Evolutionary conservation across 345 rosid species (phyloP).

Genomic region (Lepidium didymum): DNA sequence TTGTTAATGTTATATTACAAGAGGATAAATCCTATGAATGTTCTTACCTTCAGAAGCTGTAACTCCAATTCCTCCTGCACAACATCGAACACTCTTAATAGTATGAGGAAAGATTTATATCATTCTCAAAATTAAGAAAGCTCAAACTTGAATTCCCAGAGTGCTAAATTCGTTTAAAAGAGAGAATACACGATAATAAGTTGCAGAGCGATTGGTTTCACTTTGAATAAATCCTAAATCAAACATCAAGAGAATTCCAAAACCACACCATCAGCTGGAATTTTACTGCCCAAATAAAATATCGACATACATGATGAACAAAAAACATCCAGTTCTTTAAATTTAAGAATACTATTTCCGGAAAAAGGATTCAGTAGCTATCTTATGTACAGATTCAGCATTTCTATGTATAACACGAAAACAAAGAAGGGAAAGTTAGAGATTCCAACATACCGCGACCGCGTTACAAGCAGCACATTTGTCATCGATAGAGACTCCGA

Average conservation of each 20-base stretch:
- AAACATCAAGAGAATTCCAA: neutral
- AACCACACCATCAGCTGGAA: neutral
- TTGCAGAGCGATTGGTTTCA: neutral
- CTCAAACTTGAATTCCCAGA: neutral
- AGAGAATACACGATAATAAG: neutral
- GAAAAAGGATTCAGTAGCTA: neutral
- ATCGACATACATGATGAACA: neutral
- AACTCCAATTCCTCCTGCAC: conserved; percentile 77
- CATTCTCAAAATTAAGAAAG: neutral
- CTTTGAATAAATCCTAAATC: neutral
- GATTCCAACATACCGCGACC: conserved; percentile 53
- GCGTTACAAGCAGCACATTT: conserved; percentile 87
- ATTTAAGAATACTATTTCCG: neutral
- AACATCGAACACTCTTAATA: conserved; percentile 6
- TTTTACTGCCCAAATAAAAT: neutral
- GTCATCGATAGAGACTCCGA: conserved; percentile 46
- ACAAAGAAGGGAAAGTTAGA: neutral
- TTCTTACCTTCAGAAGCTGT: conserved; percentile 65
- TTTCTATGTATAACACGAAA: neutral
- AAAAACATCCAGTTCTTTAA: neutral
- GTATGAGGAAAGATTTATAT: neutral
- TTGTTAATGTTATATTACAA: neutral
- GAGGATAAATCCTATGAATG: neutral
- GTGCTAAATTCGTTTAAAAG: neutral
- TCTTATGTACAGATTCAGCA: neutral